Percentiles rank a stretch among this genome's conserved stretches.
phyloP scores from a whole-genome alignment of 2,329 filamentous ascomycete species.

The Colletotrichum chlorophyti region DNA sequence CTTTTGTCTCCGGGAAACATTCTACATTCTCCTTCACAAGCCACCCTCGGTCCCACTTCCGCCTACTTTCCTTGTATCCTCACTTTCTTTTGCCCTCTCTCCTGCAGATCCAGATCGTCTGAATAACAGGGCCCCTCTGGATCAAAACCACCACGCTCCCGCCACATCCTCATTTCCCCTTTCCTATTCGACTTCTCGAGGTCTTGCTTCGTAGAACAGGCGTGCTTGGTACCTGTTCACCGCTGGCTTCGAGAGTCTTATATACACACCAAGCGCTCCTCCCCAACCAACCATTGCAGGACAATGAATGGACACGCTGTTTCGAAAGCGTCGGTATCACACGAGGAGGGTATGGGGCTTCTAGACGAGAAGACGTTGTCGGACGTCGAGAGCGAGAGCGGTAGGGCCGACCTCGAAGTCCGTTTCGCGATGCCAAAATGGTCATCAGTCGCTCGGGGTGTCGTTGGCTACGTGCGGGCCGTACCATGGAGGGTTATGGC shows the following conservation, averaged over 20 bases:
- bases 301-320: slow-evolving; percentile 49
- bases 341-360: slow-evolving; percentile 53
- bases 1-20: slow-evolving; percentile 15
- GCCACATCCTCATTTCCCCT: slow-evolving; percentile 14
- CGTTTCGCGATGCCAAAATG: slow-evolving; percentile 40
- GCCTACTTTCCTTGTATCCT: slow-evolving; percentile 26
- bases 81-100: slow-evolving; percentile 23
- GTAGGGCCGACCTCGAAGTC: slow-evolving; percentile 45
- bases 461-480: slow-evolving; percentile 36
- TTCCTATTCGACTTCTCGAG: slow-evolving; percentile 3
- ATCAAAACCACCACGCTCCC: slow-evolving; percentile 13
- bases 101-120: slow-evolving; percentile 27
- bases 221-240: neutral
- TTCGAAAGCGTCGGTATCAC: slow-evolving; percentile 41
- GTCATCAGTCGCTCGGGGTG: slow-evolving; percentile 38
- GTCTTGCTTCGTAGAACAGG: slow-evolving; percentile 12
- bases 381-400: slow-evolving; percentile 51
- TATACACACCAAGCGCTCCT: neutral
- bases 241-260: neutral
- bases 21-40: neutral
- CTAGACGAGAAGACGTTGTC: slow-evolving; percentile 52
- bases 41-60: slow-evolving; percentile 21
- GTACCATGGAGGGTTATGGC: slow-evolving; percentile 46
- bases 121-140: slow-evolving; percentile 13
- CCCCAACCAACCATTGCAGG: slow-evolving; percentile 32